Evolutionary conservation across 306 rosid genomes (phyloP).

Genomic region (Medicago truncatula): MtrunA17r5.0-ANR NC_053043.1:43400501-43401000

Average conservation of each 20-base stretch:
- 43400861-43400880: slow-evolving; percentile 94
- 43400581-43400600: neutral
- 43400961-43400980: neutral
- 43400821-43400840: slow-evolving; percentile 99
- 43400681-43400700: neutral
- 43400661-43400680: neutral
- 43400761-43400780: slow-evolving; percentile 24
- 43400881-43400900: slow-evolving; percentile 98
- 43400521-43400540: slow-evolving; percentile 52
- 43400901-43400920: slow-evolving; percentile 42
- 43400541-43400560: slow-evolving; percentile 14
- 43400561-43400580: slow-evolving; percentile 16
- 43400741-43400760: neutral
- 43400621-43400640: slow-evolving; percentile 18
- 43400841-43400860: slow-evolving; percentile 96
- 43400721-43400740: slow-evolving; percentile 10
- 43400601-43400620: neutral
- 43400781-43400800: slow-evolving; percentile 32
- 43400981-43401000: too few species aligned
- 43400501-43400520: slow-evolving; percentile 92
- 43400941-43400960: neutral
- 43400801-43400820: slow-evolving; percentile 47
- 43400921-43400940: slow-evolving; percentile 17
- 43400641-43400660: slow-evolving; percentile 30
- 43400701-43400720: neutral